Evolutionary conservation across 768 basidiomycete species (phyloP).

Genomic region (Leccinum truebloodii): DNA sequence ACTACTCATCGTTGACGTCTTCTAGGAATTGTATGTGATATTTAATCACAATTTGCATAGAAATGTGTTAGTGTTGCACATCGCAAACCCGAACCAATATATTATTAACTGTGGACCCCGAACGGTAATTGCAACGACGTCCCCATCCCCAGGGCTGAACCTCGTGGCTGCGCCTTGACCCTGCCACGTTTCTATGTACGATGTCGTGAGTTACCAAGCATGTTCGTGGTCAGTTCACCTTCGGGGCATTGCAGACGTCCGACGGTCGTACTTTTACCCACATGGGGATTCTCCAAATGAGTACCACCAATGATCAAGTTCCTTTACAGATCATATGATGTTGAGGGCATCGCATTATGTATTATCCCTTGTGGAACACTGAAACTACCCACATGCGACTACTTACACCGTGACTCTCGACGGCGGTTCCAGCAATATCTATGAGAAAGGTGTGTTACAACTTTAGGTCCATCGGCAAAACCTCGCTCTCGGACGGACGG

Average conservation of each 20-base stretch:
- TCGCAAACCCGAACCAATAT: not conserved
- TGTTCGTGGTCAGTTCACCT: not conserved
- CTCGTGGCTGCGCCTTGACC: not conserved
- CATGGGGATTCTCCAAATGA: not conserved
- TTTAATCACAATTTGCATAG: not conserved
- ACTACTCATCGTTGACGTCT: not conserved
- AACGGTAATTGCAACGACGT: not conserved
- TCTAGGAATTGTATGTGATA: constrained; percentile 5
- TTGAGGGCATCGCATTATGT: not conserved
- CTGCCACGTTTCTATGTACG: constrained; percentile 4
- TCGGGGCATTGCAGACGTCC: not conserved
- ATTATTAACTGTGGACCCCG: not conserved
- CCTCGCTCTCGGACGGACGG: not conserved
- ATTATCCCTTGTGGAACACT: not conserved
- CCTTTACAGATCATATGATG: constrained; percentile 1
- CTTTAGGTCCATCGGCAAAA: constrained; percentile 2
- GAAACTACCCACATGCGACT: constrained; percentile 7
- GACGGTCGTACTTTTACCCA: not conserved
- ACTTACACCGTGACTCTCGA: not conserved
- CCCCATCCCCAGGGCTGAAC: not conserved
- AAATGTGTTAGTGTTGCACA: not conserved
- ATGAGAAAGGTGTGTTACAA: constrained; percentile 8
- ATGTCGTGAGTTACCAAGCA: not conserved
- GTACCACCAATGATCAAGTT: not conserved
- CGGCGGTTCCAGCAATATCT: not conserved